Percentiles rank a stretch among this genome's conserved stretches.
Evolutionary conservation across 495 filamentous ascomycete species (phyloP).

Genomic region (Trichoderma parareesei): DNA sequence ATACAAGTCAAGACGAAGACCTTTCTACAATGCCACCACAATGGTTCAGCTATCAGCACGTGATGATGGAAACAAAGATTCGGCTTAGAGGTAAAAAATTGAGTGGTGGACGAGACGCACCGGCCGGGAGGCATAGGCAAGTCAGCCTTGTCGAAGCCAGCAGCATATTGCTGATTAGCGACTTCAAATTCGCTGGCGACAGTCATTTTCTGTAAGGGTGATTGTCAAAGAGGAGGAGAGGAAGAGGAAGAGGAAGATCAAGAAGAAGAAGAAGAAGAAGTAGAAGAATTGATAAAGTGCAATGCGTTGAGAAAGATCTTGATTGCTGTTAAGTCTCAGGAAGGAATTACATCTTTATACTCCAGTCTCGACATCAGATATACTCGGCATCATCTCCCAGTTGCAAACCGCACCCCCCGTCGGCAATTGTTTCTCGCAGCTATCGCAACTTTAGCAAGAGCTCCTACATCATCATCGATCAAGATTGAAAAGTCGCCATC

Average conservation of each 20-base stretch:
- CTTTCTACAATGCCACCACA: conserved; percentile 6
- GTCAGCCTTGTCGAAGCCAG: conserved; percentile 10
- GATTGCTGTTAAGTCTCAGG: not conserved
- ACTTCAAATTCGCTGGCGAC: conserved; percentile 8
- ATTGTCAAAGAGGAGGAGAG: not conserved
- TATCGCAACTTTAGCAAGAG: not conserved
- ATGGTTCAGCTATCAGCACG: not conserved
- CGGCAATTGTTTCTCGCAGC: not conserved
- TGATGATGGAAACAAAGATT: not conserved
- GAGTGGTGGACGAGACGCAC: not conserved
- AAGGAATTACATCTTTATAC: not conserved
- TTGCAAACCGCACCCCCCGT: not conserved
- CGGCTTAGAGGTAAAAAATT: too few relatives aligned
- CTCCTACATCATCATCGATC: not conserved
- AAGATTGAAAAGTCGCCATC: not conserved
- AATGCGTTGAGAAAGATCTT: not conserved
- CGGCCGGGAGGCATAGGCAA: conserved; percentile 2
- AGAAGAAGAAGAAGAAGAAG: not conserved
- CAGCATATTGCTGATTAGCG: conserved; percentile 2
- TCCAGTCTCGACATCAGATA: not conserved
- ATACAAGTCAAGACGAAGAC: conserved; percentile 56
- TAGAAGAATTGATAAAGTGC: not conserved
- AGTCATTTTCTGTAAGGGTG: not conserved
- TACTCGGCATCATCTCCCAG: not conserved
- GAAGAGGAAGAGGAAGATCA: not conserved